Base-by-base conservation (phyloP, 805 yeast genomes). In the Komagataella mondaviorum region DNA sequence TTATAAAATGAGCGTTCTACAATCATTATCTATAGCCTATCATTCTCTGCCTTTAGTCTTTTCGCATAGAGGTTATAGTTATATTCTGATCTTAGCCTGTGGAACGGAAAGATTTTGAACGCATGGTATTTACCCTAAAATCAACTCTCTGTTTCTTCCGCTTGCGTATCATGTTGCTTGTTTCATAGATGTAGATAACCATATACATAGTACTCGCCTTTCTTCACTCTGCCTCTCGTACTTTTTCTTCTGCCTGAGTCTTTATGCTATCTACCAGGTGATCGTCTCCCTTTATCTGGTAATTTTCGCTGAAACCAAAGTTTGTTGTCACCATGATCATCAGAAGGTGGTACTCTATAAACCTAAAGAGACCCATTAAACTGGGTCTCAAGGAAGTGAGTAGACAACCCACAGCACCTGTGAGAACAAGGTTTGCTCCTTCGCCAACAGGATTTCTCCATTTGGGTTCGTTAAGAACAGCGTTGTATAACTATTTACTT, bases 381-480 rank as follows among this genome's bases (percentile, higher is more conserved):
- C 39, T 30, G 14, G 39, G 39, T 8, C 12, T 30, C n/a, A 48
- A 45, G 12, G 23, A 49, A 23, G 20, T 14, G 45, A 17, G 20
- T 17, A 17, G 56, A 70, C 7, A 76, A 73, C 47, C 79, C 81
- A 1, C 56, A 52, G 1, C 43, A 54, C 88, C 93, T 0, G 95
- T 81, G 0, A 67, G 96, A 56, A 87, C 98, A 1, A 69, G 99
- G 56, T 93, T 93, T 66, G 99, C 99, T 0, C 99, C 99, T 0
- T 89, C 97, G 1, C 99, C 99, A 1, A 93, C 99, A 0, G 99
- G 99, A 0, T 78, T 78, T 55, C 71, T 93, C n/a, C 99, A 93
- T 63, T 63, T 93, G 53, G 99, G 99, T 0, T 90, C 97, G 0
- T 63, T 93, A 48, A 70, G 99, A 63, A 93, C 99, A 0, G 98